phyloP scores from a whole-genome alignment of 192 early-diverging fungal species.

The Pilaira anomala region DNA sequence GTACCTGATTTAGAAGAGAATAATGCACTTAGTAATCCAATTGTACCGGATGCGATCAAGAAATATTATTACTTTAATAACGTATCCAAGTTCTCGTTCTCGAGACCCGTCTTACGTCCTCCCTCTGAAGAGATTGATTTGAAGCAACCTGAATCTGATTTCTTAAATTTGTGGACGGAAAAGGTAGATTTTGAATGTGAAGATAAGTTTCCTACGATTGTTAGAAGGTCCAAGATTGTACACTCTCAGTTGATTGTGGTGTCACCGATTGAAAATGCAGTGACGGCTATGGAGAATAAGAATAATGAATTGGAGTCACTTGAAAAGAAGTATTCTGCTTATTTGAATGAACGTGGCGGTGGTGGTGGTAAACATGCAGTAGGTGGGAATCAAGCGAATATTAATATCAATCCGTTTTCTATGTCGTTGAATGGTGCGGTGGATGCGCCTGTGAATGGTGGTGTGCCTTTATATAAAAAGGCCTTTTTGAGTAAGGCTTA shows the following conservation, averaged over 20 bases:
- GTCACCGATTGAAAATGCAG: conserved; percentile 74
- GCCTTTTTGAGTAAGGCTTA: conserved; percentile 59
- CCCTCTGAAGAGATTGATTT: not conserved
- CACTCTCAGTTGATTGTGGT: conserved; percentile 52
- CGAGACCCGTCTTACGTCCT: conserved; percentile 54
- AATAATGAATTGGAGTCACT: conserved; percentile 57
- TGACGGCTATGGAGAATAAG: conserved; percentile 65
- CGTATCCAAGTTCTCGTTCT: conserved; percentile 60
- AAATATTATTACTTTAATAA: conserved; percentile 67
- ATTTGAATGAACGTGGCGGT: too few species aligned
- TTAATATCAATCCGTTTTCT: conserved; percentile 68
- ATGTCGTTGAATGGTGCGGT: conserved; percentile 82
- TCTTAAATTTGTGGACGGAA: conserved; percentile 76
- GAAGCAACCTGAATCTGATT: conserved; percentile 58
- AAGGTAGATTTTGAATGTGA: conserved; percentile 64
- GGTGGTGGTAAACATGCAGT: too few species aligned
- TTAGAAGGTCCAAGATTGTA: conserved; percentile 57
- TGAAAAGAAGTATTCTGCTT: conserved; percentile 48
- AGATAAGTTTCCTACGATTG: conserved; percentile 63
- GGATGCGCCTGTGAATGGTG: conserved; percentile 83
- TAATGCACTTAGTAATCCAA: conserved; percentile 24
- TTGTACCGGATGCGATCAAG: conserved; percentile 48
- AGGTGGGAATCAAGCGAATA: not conserved
- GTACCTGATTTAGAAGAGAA: conserved; percentile 42
- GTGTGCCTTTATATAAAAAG: conserved; percentile 69